Evolutionary conservation across 225 moss, liverwort and hornwort genomes (phyloP), one percentile per base, ranked within the genome.

Genomic region (Anthoceros angustus): DNA sequence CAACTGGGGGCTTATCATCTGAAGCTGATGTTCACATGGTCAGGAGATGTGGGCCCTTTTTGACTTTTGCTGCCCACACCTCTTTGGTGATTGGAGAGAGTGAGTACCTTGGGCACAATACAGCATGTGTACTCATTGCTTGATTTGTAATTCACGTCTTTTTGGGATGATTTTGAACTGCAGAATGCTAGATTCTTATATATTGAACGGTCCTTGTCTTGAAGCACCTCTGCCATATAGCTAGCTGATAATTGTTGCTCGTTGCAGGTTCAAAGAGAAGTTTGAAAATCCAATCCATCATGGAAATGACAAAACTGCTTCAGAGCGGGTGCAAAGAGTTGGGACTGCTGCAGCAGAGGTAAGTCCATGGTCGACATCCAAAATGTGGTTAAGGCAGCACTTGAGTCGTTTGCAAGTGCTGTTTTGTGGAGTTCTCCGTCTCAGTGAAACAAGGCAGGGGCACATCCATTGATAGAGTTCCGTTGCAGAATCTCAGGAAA

Each of bases 41-140:
- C 82, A 98, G 98, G 98, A 98, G 86, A 87, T 98, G 98, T 98
- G 98, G 98, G 98, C 89, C 24, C 83, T 98, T 0, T 89, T 98
- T 73, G 98, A 98, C 75, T 98, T 98, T 67, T 92, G 87, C 74
- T 98, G 92, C 71, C 92, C 91, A 63, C 72, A 78, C 68, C 88
- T 98, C 41, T 75, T 98, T 70, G 98, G 98, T 76, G 98, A 98
- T 75, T 78, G 85, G 11, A 86, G 77, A 74, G 92, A 89, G 95
- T 98, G 75, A 71, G 86, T 68, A 12, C n/a, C n/a, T 55, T 55
- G 45, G 23, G 1, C 1, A 0, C 23, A 18, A 23, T 23, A 55
- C n/a, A 7, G 45, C 12, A 46, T 6, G 2, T 32, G 32, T 32
- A 4, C 32, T 32, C 32, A 32, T 32, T 32, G 32, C 32, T 4